Evolutionary conservation across 768 basidiomycete species (phyloP), one percentile per base, ranked within the genome.

Genomic region (Tricholoma sp.): DNA sequence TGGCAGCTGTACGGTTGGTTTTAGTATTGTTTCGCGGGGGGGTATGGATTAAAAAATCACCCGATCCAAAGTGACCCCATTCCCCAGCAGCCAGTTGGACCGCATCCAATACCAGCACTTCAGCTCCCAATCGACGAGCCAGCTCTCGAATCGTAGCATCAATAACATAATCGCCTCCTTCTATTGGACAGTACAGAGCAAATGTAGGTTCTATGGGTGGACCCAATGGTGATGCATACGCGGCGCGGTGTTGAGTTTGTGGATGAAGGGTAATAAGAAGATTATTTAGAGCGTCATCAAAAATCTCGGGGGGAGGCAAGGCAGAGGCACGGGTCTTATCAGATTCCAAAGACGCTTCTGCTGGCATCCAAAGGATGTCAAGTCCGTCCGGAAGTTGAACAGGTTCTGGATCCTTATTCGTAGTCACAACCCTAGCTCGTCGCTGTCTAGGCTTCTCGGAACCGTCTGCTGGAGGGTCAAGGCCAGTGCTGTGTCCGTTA

Each of bases 21-120:
- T 27, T n/a, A 50, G 27, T 9, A 4, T 9, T 50, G 3, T n/a
- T 31, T 31, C 27, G 9, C 47, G 18, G 10, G 16, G 1, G 5
- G 9, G n/a, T 12, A 58, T 24, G 11, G 52, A 31, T 34, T 9
- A 52, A 39, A 61, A 57, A 64, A 63, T 51, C 52, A 87, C 89
- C 89, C 79, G 85, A 81, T 24, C 94, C 93, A 68, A 92, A 92
- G 18, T 80, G 76, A 2, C 94, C 94, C 77, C 85, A 89, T 69
- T 91, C 87, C n/a, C 93, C 91, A 3, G 92, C 86, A 32, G 89
- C 92, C 18, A 96, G 75, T 58, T 94, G 89, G 8, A 87, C 84
- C 3, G 88, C 76, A 73, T 98, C 94, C 51, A 98, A 67, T 12
- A 94, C 82, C 8, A 95, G 77, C 10, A 97, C 85, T 60, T 97